Base-by-base conservation (phyloP, 1,139 yeast genomes). In the Lodderomyces metapsilosis region DNA sequence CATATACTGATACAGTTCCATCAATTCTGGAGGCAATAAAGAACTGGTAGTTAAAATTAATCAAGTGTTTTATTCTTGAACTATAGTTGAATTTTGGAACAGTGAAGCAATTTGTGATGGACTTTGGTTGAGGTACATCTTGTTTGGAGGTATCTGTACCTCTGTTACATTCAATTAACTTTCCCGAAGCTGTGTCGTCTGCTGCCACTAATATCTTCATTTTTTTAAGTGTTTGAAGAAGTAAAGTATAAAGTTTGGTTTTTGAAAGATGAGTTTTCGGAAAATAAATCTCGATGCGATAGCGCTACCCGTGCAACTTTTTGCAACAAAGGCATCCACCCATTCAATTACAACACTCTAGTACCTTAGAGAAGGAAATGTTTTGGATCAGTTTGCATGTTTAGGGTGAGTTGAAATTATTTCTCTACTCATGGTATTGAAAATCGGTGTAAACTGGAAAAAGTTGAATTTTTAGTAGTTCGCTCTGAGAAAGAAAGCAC, bases 111-210 rank as follows among this genome's bases (percentile, higher is more conserved):
- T 70, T 63, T 38, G 58, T 68, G 17, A 78, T 59, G 28, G 74
- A 62, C 37, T 65, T 68, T 2, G 86, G 84, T 48, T 78, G 82
- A n/a, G 60, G 56, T 1, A 78, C 82, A 39, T 72, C 76, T 53
- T 79, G 77, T 40, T 71, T 69, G 4, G 91, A 82, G 5, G 91
- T 84, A 52, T 85, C 88, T 0, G 88, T 81, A 0, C 88, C 88
- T 43, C 71, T 66, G 28, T 63, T 56, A 50, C 84, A 83, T 5
- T 68, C 54, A 10, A 83, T 66, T 54, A 82, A 86, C 56, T 79
- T 80, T 35, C 78, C 56, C 5, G 72, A 62, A 2, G 84, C 84
- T 1, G 76, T 71, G 50, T 80, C 84, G 48, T 78, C 82, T 3
- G 82, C 70, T 15, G 83, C 64, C 2, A 66, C 80, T 41, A 80